Evolutionary conservation across 257 asterid genomes (phyloP).

Genomic region (Galeopsis tetrahit): DNA sequence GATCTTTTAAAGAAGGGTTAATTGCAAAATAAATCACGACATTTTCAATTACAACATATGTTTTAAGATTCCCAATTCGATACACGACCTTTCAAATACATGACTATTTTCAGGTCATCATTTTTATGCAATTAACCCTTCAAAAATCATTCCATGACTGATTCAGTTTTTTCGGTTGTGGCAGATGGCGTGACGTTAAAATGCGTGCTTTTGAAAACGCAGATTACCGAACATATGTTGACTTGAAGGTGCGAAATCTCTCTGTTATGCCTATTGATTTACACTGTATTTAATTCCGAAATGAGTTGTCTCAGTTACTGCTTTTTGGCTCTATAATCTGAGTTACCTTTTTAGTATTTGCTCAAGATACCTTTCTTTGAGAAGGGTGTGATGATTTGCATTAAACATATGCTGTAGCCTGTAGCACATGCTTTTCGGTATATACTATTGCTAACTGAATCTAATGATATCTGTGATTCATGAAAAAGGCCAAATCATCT

Average conservation of each 20-base stretch:
- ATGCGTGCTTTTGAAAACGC: constrained; percentile 87
- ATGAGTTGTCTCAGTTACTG: neutral
- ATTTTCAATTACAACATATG: no score
- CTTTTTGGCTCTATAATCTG: neutral
- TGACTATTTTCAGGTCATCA: no score
- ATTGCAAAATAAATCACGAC: no score
- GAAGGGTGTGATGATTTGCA: neutral
- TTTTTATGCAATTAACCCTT: neutral
- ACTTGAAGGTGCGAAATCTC: constrained; percentile 69
- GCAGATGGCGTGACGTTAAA: constrained; percentile 99
- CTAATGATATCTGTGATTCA: constrained; percentile 35
- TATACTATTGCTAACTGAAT: constrained; percentile 33
- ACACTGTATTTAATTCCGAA: neutral
- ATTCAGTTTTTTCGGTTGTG: neutral
- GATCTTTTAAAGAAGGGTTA: neutral
- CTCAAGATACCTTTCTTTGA: constrained; percentile 4
- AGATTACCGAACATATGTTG: constrained; percentile 94
- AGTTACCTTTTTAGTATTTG: constrained; percentile 3
- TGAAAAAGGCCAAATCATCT: constrained; percentile 29
- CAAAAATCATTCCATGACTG: constrained; percentile 6
- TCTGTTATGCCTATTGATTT: neutral
- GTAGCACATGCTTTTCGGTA: constrained; percentile 36
- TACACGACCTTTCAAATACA: no score
- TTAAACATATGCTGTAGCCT: constrained; percentile 11
- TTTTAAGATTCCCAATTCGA: no score